Percentiles rank a stretch among this genome's conserved stretches.
Conservation (phyloP, 768 basidiomycete species). For the Calocybe gangraenosa region DNA sequence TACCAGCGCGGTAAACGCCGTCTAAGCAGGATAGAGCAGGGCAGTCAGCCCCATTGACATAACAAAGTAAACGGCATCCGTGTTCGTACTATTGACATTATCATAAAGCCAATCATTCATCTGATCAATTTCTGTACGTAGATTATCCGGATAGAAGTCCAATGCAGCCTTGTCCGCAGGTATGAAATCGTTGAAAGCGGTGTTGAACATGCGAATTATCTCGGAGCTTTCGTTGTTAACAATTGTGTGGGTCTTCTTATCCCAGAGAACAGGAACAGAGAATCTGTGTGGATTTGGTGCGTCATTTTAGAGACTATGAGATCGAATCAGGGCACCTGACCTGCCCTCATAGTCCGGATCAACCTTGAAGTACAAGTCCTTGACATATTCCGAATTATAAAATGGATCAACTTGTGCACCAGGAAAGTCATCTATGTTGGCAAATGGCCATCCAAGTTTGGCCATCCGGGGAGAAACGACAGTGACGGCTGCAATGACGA, state of each 20-base stretch:
- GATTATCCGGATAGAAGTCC: conserved; percentile 74
- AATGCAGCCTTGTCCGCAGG: conserved; percentile 58
- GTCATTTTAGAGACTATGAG: neutral
- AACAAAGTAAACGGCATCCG: no score
- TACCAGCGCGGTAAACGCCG: conserved; percentile 85
- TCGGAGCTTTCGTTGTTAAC: conserved; percentile 96
- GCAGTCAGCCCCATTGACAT: no score
- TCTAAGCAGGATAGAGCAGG: conserved; percentile 37
- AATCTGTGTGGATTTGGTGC: conserved; percentile 37
- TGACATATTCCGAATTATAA: conserved; percentile 63
- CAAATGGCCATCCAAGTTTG: conserved; percentile 85
- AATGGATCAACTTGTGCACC: conserved; percentile 72
- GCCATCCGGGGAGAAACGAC: conserved; percentile 86
- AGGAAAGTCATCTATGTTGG: conserved; percentile 59
- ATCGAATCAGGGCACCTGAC: conserved; percentile 25
- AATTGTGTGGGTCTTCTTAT: conserved; percentile 79
- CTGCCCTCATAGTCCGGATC: conserved; percentile 69
- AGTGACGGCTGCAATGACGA: conserved; percentile 51
- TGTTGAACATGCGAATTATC: conserved; percentile 92
- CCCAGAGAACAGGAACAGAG: conserved; percentile 90
- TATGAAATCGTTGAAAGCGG: conserved; percentile 71
- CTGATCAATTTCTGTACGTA: conserved; percentile 73
- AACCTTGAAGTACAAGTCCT: conserved; percentile 79
- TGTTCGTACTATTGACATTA: conserved; percentile 75
- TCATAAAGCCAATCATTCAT: conserved; percentile 85